Evolutionary conservation across 345 rosid genomes (phyloP), one percentile per base, ranked within the genome.

Genomic region (Eutrema japonicum): DNA sequence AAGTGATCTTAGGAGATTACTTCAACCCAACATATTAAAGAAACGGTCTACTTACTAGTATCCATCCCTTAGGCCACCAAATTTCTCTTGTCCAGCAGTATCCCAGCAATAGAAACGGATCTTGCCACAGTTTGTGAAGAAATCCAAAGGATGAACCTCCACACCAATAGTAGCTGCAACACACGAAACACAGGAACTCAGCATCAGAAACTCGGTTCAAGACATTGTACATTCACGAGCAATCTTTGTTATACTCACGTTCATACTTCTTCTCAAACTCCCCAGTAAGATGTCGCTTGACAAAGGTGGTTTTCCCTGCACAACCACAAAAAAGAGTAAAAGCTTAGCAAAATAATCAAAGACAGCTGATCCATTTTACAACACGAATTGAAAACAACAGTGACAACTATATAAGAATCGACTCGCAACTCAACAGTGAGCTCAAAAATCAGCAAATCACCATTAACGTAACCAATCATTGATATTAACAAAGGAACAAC

Each of bases 71-170:
- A 94, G 92, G 22, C 97, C 97, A 73, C 98, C 97, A 32, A 94
- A 91, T 75, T 89, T 91, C 85, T 91, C 98, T 63, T 94, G 98
- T 0, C 98, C 96, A 12, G 98, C 97, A 57, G 98, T 94, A 35
- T 94, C 97, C 98, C 97, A 94, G 85, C 97, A 91, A 78, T 94
- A 88, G 66, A 94, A 94, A 2, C 98, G 84, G 74, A 94, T 80
- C 75, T 91, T 87, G 13, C 98, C 98, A 33, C 95, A 88, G 81
- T 91, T 94, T 0, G 98, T 94, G 76, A 83, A 85, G 90, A 94
- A 94, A 62, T 94, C 98, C 80, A 94, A 59, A 0, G 98, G 97
- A 73, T 89, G 98, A 78, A 94, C 97, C 80, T 89, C 98, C 37
- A 94, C 98, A 66, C 96, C 98, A 50, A 94, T 91, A 1, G 98